Evolutionary conservation across 177 flowering plant genomes (phyloP), one percentile per base, ranked within the genome.

Genomic region (Vitis hybrid): DNA sequence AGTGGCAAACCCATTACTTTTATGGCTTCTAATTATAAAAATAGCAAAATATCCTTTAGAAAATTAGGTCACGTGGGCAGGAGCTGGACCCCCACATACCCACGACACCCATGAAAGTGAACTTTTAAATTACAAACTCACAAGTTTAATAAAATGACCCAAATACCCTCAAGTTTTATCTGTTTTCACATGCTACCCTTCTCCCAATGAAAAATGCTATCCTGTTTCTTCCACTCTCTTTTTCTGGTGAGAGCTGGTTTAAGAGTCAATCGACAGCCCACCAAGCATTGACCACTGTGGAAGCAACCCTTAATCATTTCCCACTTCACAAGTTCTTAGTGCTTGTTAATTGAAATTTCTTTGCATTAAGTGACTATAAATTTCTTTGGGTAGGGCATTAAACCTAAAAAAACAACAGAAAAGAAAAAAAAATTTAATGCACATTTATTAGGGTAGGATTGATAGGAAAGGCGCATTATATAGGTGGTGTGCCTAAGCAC

Each of bases 71-170:
- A 61, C 64, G 64, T 61, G 64, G 38, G 64, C 4, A 28, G 64
- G 49, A 28, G 47, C 51, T 12, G 67, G 54, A 64, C 18, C 54
- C 51, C 67, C 67, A 64, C 54, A n/a, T 18, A 28, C 28, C 19
- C 67, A 64, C 12, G 55, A 49, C 19, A 64, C 50, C 67, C 55
- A 64, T 18, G 66, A 49, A 64, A 4, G 55, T 47, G 51, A 49
- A 13, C 67, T 11, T 28, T 49, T 50, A 14, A 3, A 47, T 9
- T 50, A 47, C 22, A 64, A 24, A 12, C 0, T 47, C 8, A 50
- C 9, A 20, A 24, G 19, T 11, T 50, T 18, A 15, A 1, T 11
- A 24, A 64, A 49, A 64, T 18, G 51, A 12, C 67, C 3, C 11
- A 19, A 44, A 49, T 18, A 17, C 24, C 67, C 67, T 18, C 67